Conservation (phyloP, 768 basidiomycete genomes). For the Boletellus ananas region DNA sequence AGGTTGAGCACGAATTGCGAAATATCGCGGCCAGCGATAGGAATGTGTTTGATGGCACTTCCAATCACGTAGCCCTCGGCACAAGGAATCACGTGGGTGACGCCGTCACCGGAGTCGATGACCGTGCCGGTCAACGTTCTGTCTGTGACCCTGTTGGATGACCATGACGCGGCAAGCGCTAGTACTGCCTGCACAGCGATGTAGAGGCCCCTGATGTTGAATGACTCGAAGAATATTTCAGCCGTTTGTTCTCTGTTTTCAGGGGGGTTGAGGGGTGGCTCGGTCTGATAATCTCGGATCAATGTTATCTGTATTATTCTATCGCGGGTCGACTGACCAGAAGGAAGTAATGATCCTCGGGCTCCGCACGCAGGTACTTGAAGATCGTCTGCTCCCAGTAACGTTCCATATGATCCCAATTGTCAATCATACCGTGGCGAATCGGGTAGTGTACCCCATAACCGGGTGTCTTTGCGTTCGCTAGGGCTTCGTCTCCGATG, state of each 20-base stretch:
- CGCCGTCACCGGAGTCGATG: conserved; percentile 98
- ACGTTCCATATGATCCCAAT: conserved; percentile 98
- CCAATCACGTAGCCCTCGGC: conserved; percentile 99
- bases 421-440: conserved; percentile 95
- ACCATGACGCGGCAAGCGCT: conserved; percentile 96
- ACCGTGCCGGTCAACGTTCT: conserved; percentile 95
- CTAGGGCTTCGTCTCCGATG: conserved; percentile 97
- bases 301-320: conserved; percentile 20
- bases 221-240: conserved; percentile 99
- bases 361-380: conserved; percentile 97
- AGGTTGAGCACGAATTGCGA: conserved; percentile 94
- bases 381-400: conserved; percentile 99
- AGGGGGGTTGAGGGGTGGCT: conserved; percentile 95
- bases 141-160: conserved; percentile 83
- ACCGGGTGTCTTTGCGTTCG: conserved; percentile 90
- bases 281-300: conserved; percentile 61
- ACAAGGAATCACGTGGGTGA: conserved; percentile 84
- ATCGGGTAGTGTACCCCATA: conserved; percentile 97
- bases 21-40: conserved; percentile 97
- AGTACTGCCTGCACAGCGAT: conserved; percentile 99
- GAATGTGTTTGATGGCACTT: conserved; percentile 97
- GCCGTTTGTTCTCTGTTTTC: conserved; percentile 99
- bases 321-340: conserved; percentile 55
- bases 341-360: conserved; percentile 98
- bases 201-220: conserved; percentile 98